Conservation (phyloP, 202 grass and related monocot species). For the Saccharum hybrid region DNA sequence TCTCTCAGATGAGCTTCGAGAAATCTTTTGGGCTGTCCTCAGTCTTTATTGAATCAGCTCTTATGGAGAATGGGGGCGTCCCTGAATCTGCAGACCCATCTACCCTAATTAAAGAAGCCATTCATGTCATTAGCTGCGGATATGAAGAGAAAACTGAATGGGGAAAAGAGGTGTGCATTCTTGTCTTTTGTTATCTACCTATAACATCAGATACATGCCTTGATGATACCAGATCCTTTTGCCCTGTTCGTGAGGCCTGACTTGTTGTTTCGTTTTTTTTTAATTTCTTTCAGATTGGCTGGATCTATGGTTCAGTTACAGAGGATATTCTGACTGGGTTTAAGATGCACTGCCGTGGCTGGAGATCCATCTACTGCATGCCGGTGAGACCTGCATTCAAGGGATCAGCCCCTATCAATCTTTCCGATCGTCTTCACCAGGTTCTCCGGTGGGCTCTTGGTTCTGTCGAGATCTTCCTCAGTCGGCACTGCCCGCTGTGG, state of each 20-base stretch:
- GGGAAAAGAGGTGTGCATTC: slow-evolving; percentile 85
- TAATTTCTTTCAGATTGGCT: slow-evolving; percentile 59
- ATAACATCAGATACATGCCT: slow-evolving; percentile 4
- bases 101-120: slow-evolving; percentile 96
- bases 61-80: slow-evolving; percentile 95
- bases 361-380: slow-evolving; percentile 99
- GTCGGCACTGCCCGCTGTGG: slow-evolving; percentile 93
- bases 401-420: slow-evolving; percentile 96
- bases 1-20: slow-evolving; percentile 98
- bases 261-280: slow-evolving; percentile 27
- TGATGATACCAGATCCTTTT: no score
- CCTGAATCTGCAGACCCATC: slow-evolving; percentile 80
- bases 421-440: slow-evolving; percentile 96
- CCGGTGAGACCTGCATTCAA: slow-evolving; percentile 92
- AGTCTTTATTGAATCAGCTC: slow-evolving; percentile 95
- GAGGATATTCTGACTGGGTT: slow-evolving; percentile 93
- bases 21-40: slow-evolving; percentile 91
- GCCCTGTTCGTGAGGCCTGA: slow-evolving; percentile 5
- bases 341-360: slow-evolving; percentile 99
- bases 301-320: slow-evolving; percentile 99
- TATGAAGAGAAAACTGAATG: slow-evolving; percentile 99
- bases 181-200: slow-evolving; percentile 9
- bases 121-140: slow-evolving; percentile 96
- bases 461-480: slow-evolving; percentile 94
- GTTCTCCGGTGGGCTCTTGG: slow-evolving; percentile 98